Percentiles rank a stretch among this genome's conserved stretches.
phyloP scores from a whole-genome alignment of 495 filamentous ascomycete species.

The Xylaria flabelliformis region DNA sequence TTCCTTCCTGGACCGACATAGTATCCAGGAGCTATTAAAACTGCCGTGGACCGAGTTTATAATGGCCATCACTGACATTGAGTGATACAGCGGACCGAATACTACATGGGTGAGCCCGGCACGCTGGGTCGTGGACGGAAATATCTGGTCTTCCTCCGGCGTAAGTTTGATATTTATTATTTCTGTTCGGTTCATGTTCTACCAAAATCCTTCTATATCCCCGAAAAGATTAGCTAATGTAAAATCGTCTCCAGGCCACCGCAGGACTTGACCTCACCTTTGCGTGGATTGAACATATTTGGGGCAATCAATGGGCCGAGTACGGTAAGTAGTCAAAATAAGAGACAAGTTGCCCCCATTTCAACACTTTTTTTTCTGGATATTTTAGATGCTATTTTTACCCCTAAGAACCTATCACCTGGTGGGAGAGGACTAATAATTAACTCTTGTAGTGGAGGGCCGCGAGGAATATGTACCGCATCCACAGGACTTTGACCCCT shows the following conservation, averaged over 20 bases:
- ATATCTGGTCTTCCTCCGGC: slow-evolving; percentile 61
- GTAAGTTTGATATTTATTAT: not conserved
- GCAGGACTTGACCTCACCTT: slow-evolving; percentile 9
- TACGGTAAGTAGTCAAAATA: not conserved
- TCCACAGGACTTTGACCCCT: slow-evolving; percentile 10
- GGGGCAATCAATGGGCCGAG: not conserved
- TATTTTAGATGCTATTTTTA: not conserved
- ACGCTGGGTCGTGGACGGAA: slow-evolving; percentile 70
- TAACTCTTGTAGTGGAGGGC: not conserved
- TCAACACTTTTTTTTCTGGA: not conserved
- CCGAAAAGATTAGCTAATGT: not conserved
- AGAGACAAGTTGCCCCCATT: not conserved
- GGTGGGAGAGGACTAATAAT: not conserved
- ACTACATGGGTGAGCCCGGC: slow-evolving; percentile 66
- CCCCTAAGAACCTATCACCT: not conserved
- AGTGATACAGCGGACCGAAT: slow-evolving; percentile 38
- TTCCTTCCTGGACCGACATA: not conserved
- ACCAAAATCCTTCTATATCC: not conserved
- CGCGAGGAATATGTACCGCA: slow-evolving; percentile 7
- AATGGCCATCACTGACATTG: not conserved
- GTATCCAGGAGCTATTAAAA: not conserved
- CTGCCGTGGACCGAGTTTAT: not conserved
- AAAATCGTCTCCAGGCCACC: not conserved
- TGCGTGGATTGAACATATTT: slow-evolving; percentile 16
- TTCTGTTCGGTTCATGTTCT: not conserved